These are phyloP conservation scores for Crinitomyces ghanaensis DNA, from an alignment of 805 yeast genomes.

Conservation along the genomic window DNA sequence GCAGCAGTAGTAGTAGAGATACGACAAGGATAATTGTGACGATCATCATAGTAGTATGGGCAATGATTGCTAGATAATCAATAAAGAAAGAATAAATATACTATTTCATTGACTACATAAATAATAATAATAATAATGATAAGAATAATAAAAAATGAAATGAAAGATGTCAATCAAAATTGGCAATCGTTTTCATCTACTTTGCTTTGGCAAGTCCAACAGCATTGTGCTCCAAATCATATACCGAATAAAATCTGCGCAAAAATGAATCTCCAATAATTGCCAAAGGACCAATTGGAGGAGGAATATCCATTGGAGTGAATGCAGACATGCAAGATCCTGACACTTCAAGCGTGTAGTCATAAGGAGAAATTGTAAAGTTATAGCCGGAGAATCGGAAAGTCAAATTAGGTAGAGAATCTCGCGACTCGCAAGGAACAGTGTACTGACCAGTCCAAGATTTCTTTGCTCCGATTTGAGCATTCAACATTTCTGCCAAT, in stretches of 20 bases:
- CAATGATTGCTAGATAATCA: not conserved
- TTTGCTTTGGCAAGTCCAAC: slow-evolving; percentile 83
- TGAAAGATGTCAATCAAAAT: too few species aligned
- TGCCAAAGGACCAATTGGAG: slow-evolving; percentile 92
- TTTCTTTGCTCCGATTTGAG: slow-evolving; percentile 95
- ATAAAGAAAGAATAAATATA: not conserved
- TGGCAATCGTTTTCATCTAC: slow-evolving; percentile 6
- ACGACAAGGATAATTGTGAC: not conserved
- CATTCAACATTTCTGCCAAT: slow-evolving; percentile 86
- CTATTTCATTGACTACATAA: not conserved
- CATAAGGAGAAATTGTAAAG: slow-evolving; percentile 81
- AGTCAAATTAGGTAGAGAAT: slow-evolving; percentile 78
- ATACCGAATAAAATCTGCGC: slow-evolving; percentile 87
- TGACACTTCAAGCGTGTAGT: slow-evolving; percentile 86
- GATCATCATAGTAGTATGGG: not conserved
- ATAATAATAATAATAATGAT: not conserved
- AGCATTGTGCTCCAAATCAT: slow-evolving; percentile 81
- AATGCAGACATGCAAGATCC: slow-evolving; percentile 95
- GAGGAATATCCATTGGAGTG: slow-evolving; percentile 96
- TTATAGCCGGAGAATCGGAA: slow-evolving; percentile 82
- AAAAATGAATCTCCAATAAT: slow-evolving; percentile 96
- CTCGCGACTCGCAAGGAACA: slow-evolving; percentile 81
- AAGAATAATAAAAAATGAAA: not conserved
- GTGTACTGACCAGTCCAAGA: slow-evolving; percentile 97
- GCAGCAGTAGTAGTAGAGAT: slow-evolving; percentile 11